Evolutionary conservation across 2,329 filamentous ascomycete genomes (phyloP), one percentile per base, ranked within the genome.

Genomic region (Coniella vitis): DNA sequence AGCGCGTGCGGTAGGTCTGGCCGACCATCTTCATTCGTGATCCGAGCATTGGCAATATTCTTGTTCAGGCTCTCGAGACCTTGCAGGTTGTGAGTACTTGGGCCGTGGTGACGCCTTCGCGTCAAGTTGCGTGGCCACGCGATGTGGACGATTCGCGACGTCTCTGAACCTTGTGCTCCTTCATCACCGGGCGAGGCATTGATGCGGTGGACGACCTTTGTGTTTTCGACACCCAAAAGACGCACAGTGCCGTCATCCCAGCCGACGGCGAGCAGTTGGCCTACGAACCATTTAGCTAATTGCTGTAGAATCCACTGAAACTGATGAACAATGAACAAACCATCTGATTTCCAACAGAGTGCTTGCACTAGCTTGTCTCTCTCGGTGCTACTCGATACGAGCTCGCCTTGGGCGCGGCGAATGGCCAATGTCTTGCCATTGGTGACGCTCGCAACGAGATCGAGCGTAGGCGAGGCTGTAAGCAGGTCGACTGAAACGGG

Each of bases 171-270:
- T 21, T 32, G 5, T 29, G 25, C 10, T 29, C 5, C 40, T 36
- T 25, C 34, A n/a, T 43, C 21, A 21, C 44, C 32, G 29, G 41
- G 43, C 54, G 69, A 73, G 47, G 83, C 68, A 14, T 67, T 67
- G 59, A 87, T 84, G 59, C 86, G 80, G 63, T 93, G 86, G 17
- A 90, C 81, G 12, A 85, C 79, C 66, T 91, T 95, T 64, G 83
- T 86, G 58, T 81, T 90, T 63, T 93, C 89, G 19, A 89, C 69
- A 52, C 86, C 86, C 63, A 91, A 78, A 32, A 95, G 69, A 50
- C 88, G 82, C 17, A 93, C 79, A 7, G 79, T 78, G 22, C 87
- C 86, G 69, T 95, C 88, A 57, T 79, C 88, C 82, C 88, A 95
- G 39, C 83, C 88, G 13, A 93, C 80, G 13, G 89, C 89, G 47